A percentile compares a stretch with the other conserved stretches of the same genome.
These are phyloP conservation scores for Mortierella sp. DNA, from an alignment of 371 early-diverging fungal genomes.

Conservation along the genomic window DNA sequence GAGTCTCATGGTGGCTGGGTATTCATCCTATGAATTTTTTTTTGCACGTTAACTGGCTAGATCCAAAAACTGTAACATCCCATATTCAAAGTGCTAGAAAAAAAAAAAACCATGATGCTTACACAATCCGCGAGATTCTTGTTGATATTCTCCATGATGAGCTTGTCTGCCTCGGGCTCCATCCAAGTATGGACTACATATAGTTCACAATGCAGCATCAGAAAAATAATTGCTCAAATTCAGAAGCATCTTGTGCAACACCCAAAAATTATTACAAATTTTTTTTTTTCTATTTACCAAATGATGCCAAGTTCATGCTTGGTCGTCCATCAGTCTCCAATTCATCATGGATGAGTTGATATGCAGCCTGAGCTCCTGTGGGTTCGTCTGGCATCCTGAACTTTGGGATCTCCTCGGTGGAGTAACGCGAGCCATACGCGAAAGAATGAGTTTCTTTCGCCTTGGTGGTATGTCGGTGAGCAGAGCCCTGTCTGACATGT, in stretches of 20 bases:
- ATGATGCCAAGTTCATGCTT: slow-evolving; percentile 70
- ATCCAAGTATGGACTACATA: slow-evolving; percentile 74
- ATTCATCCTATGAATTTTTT: slow-evolving; percentile 60
- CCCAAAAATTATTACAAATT: neutral
- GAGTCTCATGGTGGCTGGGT: slow-evolving; percentile 64
- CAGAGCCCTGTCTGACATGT: slow-evolving; percentile 4
- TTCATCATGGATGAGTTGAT: slow-evolving; percentile 74
- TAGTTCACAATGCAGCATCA: slow-evolving; percentile 12
- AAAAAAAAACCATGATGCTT: neutral
- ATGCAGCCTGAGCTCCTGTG: slow-evolving; percentile 63
- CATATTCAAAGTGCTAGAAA: neutral
- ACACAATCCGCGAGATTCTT: slow-evolving; percentile 65
- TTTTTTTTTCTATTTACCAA: slow-evolving; percentile 33
- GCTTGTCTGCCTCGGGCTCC: slow-evolving; percentile 73
- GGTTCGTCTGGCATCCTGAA: slow-evolving; percentile 59
- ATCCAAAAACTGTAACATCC: no score
- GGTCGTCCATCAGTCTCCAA: slow-evolving; percentile 75
- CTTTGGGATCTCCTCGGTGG: slow-evolving; percentile 62
- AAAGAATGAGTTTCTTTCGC: slow-evolving; percentile 30
- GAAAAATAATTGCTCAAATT: neutral
- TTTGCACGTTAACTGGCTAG: neutral
- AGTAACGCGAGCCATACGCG: slow-evolving; percentile 67
- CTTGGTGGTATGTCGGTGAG: neutral
- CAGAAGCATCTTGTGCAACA: neutral
- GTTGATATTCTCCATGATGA: slow-evolving; percentile 65